These are phyloP conservation scores for Pseudoneurospora amorphoporcata DNA, from an alignment of 495 filamentous ascomycete species.

Conservation along the genomic window DNA sequence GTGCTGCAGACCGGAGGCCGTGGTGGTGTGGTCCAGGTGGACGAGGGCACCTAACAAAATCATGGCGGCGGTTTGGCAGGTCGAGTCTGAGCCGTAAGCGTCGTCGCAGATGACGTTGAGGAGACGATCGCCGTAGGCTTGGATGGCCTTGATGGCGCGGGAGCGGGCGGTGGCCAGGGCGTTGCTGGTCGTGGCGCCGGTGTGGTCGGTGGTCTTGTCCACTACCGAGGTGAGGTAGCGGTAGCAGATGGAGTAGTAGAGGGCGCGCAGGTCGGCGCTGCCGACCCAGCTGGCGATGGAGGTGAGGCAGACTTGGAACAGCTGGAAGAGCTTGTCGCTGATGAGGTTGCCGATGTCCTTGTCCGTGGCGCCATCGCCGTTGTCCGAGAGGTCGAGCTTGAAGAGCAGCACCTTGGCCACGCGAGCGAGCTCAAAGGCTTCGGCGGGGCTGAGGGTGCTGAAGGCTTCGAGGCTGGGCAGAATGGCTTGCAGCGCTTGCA, in stretches of 20 bases:
- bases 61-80: conserved; percentile 72
- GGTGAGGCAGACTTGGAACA: conserved; percentile 74
- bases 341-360: conserved; percentile 54
- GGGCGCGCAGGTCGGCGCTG: conserved; percentile 61
- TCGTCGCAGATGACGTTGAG: conserved; percentile 88
- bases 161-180: conserved; percentile 36
- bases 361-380: conserved; percentile 30
- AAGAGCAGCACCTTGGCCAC: conserved; percentile 68
- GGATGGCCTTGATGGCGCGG: conserved; percentile 66
- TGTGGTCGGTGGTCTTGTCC: conserved; percentile 29
- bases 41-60: conserved; percentile 63
- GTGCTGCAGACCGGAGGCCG: neutral
- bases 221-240: conserved; percentile 69
- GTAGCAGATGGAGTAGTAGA: conserved; percentile 82
- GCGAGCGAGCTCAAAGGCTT: conserved; percentile 63
- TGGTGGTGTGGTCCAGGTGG: conserved; percentile 43
- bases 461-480: conserved; percentile 74
- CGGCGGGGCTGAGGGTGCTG: conserved; percentile 49
- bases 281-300: conserved; percentile 62
- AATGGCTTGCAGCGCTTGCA: conserved; percentile 75
- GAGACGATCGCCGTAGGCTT: conserved; percentile 62
- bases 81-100: conserved; percentile 72
- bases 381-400: conserved; percentile 49
- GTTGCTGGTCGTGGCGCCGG: neutral
- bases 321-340: conserved; percentile 79